A percentile compares a stretch with the other conserved stretches of the same genome.
Conservation (phyloP, 164 flowering plant genomes). For the Nymphaea thermarum region DNA sequence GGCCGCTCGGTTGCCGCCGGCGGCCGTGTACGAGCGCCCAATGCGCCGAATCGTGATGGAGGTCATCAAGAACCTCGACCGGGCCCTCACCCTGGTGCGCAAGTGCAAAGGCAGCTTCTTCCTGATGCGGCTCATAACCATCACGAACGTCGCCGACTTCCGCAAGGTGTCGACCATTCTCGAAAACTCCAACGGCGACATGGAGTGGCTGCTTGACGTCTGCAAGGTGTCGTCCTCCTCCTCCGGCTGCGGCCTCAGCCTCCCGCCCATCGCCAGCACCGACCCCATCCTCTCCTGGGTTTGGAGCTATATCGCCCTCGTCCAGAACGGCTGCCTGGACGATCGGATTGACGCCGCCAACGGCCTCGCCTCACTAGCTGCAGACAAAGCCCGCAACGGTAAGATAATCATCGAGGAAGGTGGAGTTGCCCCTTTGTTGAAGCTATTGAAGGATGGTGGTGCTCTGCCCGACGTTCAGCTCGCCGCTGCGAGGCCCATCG, state of each 20-base stretch:
- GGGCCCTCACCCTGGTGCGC: conserved; percentile 42
- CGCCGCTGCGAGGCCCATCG: conserved; percentile 49
- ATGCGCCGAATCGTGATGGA: conserved; percentile 50
- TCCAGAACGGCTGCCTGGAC: conserved; percentile 23
- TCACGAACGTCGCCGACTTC: conserved; percentile 48
- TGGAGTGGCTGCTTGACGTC: conserved; percentile 54
- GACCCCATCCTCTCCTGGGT: conserved; percentile 81
- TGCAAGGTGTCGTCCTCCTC: conserved; percentile 4
- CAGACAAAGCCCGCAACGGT: conserved; percentile 48
- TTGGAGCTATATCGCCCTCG: conserved; percentile 59
- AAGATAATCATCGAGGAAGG: conserved; percentile 71
- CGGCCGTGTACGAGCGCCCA: conserved; percentile 54
- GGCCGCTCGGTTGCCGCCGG: conserved; percentile 23
- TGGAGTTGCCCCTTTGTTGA: conserved; percentile 53
- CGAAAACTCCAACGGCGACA: conserved; percentile 56
- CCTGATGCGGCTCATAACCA: conserved; percentile 41
- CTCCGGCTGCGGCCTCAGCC: conserved; percentile 21
- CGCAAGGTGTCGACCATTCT: conserved; percentile 37
- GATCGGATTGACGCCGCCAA: conserved; percentile 65
- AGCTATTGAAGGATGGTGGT: conserved; percentile 37
- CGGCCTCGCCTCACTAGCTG: conserved; percentile 41
- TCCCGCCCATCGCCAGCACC: conserved; percentile 71
- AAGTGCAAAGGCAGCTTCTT: conserved; percentile 44
- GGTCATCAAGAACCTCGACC: conserved; percentile 42
- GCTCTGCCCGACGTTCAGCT: conserved; percentile 46